phyloP scores from a whole-genome alignment of 169 alveolate genomes.

The Neospora caninum region DNA sequence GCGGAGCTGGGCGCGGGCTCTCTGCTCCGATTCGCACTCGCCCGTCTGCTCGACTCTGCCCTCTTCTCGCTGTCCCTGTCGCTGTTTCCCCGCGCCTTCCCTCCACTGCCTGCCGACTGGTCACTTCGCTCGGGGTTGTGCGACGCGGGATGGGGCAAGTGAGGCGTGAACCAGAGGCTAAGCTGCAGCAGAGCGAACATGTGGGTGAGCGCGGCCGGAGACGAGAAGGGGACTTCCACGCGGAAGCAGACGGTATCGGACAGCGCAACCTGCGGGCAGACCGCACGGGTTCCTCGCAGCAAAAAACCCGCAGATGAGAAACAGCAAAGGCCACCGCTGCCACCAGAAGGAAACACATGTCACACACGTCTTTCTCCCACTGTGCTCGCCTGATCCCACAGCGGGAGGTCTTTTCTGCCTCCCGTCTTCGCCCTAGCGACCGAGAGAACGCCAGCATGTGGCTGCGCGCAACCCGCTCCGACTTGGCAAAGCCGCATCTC shows the following conservation, averaged over 20 bases:
- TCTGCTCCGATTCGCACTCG: not conserved
- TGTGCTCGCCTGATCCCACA: too few relatives aligned
- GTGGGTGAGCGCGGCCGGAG: slow-evolving; percentile 27
- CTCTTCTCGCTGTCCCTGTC: not conserved
- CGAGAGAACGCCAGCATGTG: too few relatives aligned
- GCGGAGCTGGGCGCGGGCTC: not conserved
- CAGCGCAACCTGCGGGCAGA: slow-evolving; percentile 26
- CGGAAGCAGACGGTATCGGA: slow-evolving; percentile 49
- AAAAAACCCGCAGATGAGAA: too few relatives aligned
- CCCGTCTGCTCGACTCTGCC: not conserved
- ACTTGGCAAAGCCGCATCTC: too few relatives aligned
- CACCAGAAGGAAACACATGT: too few relatives aligned
- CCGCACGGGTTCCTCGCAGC: not conserved
- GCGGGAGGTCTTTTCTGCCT: too few relatives aligned
- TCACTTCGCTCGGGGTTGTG: not conserved
- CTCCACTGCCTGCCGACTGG: not conserved
- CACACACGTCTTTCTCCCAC: too few relatives aligned
- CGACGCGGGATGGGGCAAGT: not conserved
- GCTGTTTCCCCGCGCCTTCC: not conserved
- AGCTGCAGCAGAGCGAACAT: slow-evolving; percentile 53
- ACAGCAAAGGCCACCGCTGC: too few relatives aligned
- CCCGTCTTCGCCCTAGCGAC: too few relatives aligned
- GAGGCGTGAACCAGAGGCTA: slow-evolving; percentile 41
- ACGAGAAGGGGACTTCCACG: slow-evolving; percentile 44
- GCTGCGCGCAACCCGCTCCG: too few relatives aligned